Base-by-base conservation (phyloP, 1,284 basidiomycete species). In the Boletus semigastroideus region DNA sequence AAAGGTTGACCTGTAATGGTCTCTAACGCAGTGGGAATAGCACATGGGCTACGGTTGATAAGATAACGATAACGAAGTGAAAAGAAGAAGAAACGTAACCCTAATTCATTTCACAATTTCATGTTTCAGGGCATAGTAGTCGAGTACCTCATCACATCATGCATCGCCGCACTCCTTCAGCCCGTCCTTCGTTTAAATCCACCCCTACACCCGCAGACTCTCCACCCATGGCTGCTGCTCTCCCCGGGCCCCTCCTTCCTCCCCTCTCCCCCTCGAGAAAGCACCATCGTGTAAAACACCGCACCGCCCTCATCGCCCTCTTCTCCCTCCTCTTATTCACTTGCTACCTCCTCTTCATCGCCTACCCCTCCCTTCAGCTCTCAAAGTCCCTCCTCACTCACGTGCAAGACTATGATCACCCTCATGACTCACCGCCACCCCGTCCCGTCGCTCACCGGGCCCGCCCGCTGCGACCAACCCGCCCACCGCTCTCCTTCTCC, bases 221-320 rank as follows among this genome's bases (percentile, higher is more conserved):
- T 7, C 33, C 3, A 31, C 13, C 51, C 40, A 60, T 57, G 64
- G 5, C 45, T 25, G 5, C 45, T 25, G 25, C 25, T 25, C 25
- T 25, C 25, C 25, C 25, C 5, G 25, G 25, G 25, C 25, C 25
- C 25, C 25, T 13, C 50, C 48, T 28, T 59, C 56, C 55, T 60
- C 61, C 37, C 49, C 66, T 47, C 63, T 64, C 48, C 59, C 64
- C 40, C 46, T 48, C 63, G 42, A 68, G 41, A 7, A 67, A 67
- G n/a, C 31, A 54, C 6, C n/a, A n/a, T n/a, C 55, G 64, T 3
- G 16, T 56, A 4, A 74, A 71, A 48, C 72, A 78, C 34, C 74
- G 79, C 49, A 77, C 79, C 1, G 78, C 79, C 0, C 68, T 83
- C 56, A 53, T 84, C 59, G 79, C 78, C 14, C 73, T 85, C 58